These are phyloP conservation scores for Dentipellis sp. DNA, from an alignment of 768 basidiomycete species.

Conservation along the genomic window DNA sequence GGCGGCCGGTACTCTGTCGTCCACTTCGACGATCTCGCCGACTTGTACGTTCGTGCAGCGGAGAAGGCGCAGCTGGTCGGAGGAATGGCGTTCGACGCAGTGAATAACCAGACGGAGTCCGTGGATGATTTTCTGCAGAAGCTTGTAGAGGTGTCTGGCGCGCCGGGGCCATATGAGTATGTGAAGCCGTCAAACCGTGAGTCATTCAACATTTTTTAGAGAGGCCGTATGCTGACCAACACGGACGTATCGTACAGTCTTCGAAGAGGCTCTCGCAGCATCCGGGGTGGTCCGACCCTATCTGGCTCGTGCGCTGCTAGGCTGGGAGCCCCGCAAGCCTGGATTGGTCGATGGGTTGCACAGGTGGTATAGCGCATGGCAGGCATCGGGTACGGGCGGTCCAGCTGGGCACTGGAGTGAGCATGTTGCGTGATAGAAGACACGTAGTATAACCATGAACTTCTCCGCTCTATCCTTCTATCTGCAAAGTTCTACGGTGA, in stretches of 20 bases:
- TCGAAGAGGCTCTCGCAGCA: slow-evolving; percentile 19
- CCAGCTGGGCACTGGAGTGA: neutral
- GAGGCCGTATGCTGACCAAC: neutral
- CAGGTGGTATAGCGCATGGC: slow-evolving; percentile 30
- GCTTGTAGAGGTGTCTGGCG: slow-evolving; percentile 29
- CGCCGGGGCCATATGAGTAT: slow-evolving; percentile 26
- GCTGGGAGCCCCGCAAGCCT: slow-evolving; percentile 33
- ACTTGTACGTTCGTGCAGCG: slow-evolving; percentile 29
- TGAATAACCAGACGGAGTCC: slow-evolving; percentile 31
- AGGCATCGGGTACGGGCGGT: neutral
- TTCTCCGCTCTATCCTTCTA: too few species aligned
- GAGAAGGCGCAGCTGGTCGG: slow-evolving; percentile 28
- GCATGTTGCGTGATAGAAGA: neutral
- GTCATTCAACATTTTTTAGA: slow-evolving; percentile 10
- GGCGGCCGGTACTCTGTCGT: slow-evolving; percentile 26
- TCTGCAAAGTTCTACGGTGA: too few species aligned
- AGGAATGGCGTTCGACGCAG: slow-evolving; percentile 32
- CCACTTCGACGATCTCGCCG: slow-evolving; percentile 38
- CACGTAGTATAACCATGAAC: too few species aligned
- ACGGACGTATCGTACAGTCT: neutral
- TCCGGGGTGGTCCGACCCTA: slow-evolving; percentile 27
- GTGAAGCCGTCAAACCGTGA: slow-evolving; percentile 25
- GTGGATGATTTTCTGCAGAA: slow-evolving; percentile 30
- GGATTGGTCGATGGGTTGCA: slow-evolving; percentile 34
- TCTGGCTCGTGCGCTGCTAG: slow-evolving; percentile 31